Evolutionary conservation across 306 rosid genomes (phyloP), one percentile per base, ranked within the genome.

Genomic region (Phaseolus lunatus): DNA sequence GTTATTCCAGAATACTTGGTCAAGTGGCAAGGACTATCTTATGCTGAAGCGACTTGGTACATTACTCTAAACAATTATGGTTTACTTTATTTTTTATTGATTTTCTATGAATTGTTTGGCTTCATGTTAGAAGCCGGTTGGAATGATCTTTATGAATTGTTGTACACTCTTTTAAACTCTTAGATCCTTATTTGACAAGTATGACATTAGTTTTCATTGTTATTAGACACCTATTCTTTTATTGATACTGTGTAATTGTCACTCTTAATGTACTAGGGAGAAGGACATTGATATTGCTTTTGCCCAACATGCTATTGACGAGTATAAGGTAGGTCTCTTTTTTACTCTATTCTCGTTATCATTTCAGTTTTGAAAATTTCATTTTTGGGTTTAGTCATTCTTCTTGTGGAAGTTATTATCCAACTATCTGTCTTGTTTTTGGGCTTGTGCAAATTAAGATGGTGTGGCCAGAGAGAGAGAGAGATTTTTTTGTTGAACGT

Each of bases 41-140:
- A 96, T 85, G 99, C 99, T 47, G 99, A 96, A 87, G 99, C 90
- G 13, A 96, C 99, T 62, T 96, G 99, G 99, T 96, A 87, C 41
- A 72, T 22, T 76, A 76, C 54, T 56, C 43, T 79, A 76, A 78
- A 75, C 44, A 22, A 53, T 27, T 67, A 76, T 67, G 78, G 74
- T 79, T 29, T 56, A 19, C 41, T 13, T 39, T 27, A 13, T 26
- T 70, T 41, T 26, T 61, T 52, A 8, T 65, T 62, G 7, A 70
- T 75, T 79, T 79, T 43, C 14, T 67, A 2, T 52, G 41, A 49
- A 29, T 57, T 44, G 11, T 12, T n/a, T 48, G 35, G 31, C 57
- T 70, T 69, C 35, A 45, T 78, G 45, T 63, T 56, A 47, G 63
- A 69, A 77, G 79, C 57, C 27, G 73, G 69, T 47, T 27, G 74